Evolutionary conservation across 2,329 filamentous ascomycete genomes (phyloP).

Genomic region (Thelonectria olida): DNA sequence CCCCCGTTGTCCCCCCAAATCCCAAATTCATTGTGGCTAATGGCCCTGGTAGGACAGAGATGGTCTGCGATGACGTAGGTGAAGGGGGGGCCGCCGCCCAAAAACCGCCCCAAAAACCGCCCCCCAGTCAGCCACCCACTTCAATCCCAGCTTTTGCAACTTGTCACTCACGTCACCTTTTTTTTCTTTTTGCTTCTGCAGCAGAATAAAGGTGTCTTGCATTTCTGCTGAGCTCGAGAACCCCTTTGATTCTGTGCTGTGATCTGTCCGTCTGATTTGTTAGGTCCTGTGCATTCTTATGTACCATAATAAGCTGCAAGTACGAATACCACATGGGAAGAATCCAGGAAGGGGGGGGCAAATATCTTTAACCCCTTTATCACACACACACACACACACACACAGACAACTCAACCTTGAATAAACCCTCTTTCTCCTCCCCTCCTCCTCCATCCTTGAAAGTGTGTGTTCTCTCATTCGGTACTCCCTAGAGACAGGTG

Average conservation of each 20-base stretch:
- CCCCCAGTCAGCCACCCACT: neutral
- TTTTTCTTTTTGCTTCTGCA: conserved; percentile 5
- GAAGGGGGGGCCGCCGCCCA: conserved; percentile 29
- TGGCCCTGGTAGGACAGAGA: conserved; percentile 25
- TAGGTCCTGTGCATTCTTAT: too few species aligned
- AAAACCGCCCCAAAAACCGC: conserved; percentile 3
- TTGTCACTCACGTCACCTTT: conserved; percentile 17
- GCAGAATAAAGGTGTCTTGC: neutral
- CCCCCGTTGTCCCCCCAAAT: conserved; percentile 17
- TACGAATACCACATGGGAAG: neutral
- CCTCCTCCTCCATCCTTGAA: too few species aligned
- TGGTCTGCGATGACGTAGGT: conserved; percentile 40
- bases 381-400: neutral
- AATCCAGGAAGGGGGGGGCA: neutral
- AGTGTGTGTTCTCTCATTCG: too few species aligned
- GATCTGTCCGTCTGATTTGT: neutral
- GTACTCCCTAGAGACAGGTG: too few species aligned
- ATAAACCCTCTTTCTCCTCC: too few species aligned
- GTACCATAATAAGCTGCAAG: too few species aligned
- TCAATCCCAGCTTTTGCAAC: conserved; percentile 5
- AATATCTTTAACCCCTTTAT: neutral
- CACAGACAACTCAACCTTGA: neutral
- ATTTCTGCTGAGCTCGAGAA: neutral
- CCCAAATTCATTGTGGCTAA: conserved; percentile 16
- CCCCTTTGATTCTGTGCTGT: neutral